These are phyloP conservation scores for Dryas drummondii DNA, from an alignment of 306 rosid species.

Conservation along the genomic window DNA sequence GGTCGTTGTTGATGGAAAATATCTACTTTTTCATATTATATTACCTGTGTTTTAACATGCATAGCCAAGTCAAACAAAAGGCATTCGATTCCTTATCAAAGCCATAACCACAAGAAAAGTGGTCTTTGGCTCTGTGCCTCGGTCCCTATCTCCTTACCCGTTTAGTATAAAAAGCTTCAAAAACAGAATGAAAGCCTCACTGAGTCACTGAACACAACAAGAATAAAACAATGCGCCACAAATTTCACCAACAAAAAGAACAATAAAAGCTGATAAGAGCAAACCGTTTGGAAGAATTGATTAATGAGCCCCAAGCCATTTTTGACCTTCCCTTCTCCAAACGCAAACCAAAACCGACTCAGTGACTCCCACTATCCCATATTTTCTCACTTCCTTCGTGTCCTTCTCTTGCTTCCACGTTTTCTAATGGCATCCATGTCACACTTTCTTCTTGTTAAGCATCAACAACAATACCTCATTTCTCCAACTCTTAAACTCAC, in stretches of 20 bases:
- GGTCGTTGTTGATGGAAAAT: too few relatives aligned
- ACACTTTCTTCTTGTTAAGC: neutral
- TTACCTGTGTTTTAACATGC: too few relatives aligned
- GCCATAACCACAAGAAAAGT: neutral
- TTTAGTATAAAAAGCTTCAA: neutral
- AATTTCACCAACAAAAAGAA: neutral
- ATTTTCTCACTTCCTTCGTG: conserved; percentile 42
- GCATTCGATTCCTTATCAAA: conserved; percentile 1
- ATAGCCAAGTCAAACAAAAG: neutral
- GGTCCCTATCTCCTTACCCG: neutral
- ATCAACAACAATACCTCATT: neutral
- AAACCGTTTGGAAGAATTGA: neutral
- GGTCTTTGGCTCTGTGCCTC: neutral
- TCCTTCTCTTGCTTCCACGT: conserved; percentile 45
- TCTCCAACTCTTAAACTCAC: conserved; percentile 26
- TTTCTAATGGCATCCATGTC: conserved; percentile 17
- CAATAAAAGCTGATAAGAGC: neutral
- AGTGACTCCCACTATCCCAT: neutral
- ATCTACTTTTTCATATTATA: too few relatives aligned
- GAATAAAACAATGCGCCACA: neutral
- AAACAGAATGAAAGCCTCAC: neutral
- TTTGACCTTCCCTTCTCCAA: neutral
- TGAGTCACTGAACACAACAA: neutral
- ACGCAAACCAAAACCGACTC: conserved; percentile 30
- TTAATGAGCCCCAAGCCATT: too few relatives aligned